These are phyloP conservation scores for Fragosphaeria purpurea DNA, from an alignment of 2,329 filamentous ascomycete species.

Conservation along the genomic window DNA sequence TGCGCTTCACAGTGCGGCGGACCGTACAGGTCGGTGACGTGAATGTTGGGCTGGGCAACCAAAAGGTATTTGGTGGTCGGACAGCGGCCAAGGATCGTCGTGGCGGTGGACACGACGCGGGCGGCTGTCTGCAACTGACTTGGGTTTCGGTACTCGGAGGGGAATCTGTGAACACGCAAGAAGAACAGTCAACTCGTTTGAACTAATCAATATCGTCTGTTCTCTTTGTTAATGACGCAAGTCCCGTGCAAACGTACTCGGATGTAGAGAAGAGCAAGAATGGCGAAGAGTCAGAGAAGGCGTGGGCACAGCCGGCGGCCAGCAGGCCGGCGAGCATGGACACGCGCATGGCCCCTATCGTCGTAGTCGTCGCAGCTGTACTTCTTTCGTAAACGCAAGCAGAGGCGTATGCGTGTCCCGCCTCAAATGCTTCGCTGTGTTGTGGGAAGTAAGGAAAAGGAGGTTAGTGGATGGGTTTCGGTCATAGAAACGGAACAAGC, in stretches of 20 bases:
- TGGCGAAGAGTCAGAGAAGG: conserved; percentile 79
- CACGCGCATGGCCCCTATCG: conserved; percentile 39
- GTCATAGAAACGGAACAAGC: too few species aligned
- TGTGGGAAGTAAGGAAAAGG: too few species aligned
- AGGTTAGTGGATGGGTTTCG: too few species aligned
- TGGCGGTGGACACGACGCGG: conserved; percentile 32
- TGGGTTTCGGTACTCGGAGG: conserved; percentile 16
- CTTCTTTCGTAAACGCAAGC: background rate
- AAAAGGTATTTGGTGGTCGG: conserved; percentile 69
- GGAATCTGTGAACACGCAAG: conserved; percentile 17
- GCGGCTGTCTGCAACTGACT: conserved; percentile 39
- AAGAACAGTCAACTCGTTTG: background rate
- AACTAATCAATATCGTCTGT: too few species aligned
- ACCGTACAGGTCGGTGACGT: conserved; percentile 55
- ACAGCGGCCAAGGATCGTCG: conserved; percentile 52
- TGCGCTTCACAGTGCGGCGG: conserved; percentile 41
- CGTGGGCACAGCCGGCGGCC: conserved; percentile 50
- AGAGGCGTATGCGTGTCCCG: background rate
- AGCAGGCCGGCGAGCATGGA: conserved; percentile 40
- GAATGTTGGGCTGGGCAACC: conserved; percentile 66
- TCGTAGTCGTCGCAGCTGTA: background rate
- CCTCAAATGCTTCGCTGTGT: background rate
- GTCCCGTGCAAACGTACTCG: conserved; percentile 45
- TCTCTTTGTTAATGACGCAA: too few species aligned
- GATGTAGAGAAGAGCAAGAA: conserved; percentile 82